These are phyloP conservation scores for Kodamaea plutei DNA, from an alignment of 1,139 yeast species.

Conservation along the genomic window DNA sequence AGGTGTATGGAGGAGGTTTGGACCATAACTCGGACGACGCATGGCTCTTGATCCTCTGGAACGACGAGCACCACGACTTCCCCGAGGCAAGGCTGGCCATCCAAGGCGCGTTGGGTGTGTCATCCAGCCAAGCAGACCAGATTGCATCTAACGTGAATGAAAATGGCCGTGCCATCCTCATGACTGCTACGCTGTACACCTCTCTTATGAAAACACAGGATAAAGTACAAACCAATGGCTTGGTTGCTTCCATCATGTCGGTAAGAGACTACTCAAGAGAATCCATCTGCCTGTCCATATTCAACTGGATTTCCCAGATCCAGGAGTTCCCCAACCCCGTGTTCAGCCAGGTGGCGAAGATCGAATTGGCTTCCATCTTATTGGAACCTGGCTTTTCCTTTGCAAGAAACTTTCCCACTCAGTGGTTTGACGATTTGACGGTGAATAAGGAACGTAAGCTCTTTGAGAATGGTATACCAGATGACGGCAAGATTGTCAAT, in stretches of 20 bases:
- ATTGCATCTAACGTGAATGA: slow-evolving; percentile 34
- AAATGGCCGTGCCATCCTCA: slow-evolving; percentile 28
- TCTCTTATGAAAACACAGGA: slow-evolving; percentile 23
- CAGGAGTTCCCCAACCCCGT: slow-evolving; percentile 24
- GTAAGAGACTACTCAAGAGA: slow-evolving; percentile 49
- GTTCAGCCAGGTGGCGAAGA: slow-evolving; percentile 24
- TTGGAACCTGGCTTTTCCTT: slow-evolving; percentile 26
- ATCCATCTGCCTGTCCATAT: slow-evolving; percentile 36
- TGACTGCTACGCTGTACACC: slow-evolving; percentile 15
- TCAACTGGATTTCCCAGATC: slow-evolving; percentile 50
- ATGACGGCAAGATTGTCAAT: slow-evolving; percentile 23
- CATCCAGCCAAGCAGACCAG: slow-evolving; percentile 23
- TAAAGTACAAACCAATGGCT: slow-evolving; percentile 44
- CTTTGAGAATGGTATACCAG: slow-evolving; percentile 30
- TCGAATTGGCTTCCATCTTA: slow-evolving; percentile 24
- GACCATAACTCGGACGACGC: slow-evolving; percentile 24
- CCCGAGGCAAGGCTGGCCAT: slow-evolving; percentile 43
- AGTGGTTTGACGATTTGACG: slow-evolving; percentile 12
- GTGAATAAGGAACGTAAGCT: slow-evolving; percentile 17
- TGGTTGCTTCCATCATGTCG: slow-evolving; percentile 52
- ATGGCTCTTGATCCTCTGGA: slow-evolving; percentile 59
- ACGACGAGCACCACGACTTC: slow-evolving; percentile 67
- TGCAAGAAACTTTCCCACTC: slow-evolving; percentile 24
- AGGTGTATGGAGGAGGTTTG: slow-evolving; percentile 25
- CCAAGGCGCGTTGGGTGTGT: slow-evolving; percentile 29